Conservation (phyloP, 2,329 filamentous ascomycete species). For the Mycosphaerelloides madeirae region DNA sequence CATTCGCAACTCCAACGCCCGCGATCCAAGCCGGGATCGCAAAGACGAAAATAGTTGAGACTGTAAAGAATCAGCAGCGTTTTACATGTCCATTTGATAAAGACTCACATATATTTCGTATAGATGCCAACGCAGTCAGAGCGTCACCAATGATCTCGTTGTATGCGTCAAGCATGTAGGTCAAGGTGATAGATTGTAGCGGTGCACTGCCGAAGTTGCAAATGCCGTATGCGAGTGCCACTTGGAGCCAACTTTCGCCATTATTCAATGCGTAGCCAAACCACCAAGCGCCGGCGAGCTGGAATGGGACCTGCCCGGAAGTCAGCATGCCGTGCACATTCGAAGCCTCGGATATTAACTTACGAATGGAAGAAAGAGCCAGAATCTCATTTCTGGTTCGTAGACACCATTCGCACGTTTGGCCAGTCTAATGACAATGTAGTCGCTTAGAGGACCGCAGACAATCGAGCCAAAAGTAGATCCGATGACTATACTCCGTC, state of each 20-base stretch:
- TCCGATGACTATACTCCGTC: conserved; percentile 34
- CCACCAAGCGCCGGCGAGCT: conserved; percentile 33
- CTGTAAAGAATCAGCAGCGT: no score
- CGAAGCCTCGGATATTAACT: no score
- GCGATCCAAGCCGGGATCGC: conserved; percentile 41
- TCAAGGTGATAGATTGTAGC: conserved; percentile 34
- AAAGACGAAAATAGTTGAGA: conserved; percentile 38
- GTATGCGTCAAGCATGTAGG: conserved; percentile 39
- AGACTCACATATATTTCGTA: conserved; percentile 38
- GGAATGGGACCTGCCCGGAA: conserved; percentile 24
- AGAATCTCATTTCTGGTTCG: conserved; percentile 33
- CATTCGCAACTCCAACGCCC: conserved; percentile 37
- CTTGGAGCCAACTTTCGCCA: conserved; percentile 24
- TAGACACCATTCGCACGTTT: conserved; percentile 33
- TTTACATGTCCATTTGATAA: no score
- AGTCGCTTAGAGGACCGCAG: conserved; percentile 46
- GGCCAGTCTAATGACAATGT: conserved; percentile 32
- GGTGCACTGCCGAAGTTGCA: conserved; percentile 36
- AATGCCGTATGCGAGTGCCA: conserved; percentile 37
- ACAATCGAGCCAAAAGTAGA: conserved; percentile 44
- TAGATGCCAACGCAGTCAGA: conserved; percentile 43
- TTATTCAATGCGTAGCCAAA: conserved; percentile 34
- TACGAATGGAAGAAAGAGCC: background rate
- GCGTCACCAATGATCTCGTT: conserved; percentile 46
- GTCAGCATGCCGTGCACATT: no score